phyloP scores from a whole-genome alignment of 441 rosid genomes.

The Corymbia calophylla region DNA sequence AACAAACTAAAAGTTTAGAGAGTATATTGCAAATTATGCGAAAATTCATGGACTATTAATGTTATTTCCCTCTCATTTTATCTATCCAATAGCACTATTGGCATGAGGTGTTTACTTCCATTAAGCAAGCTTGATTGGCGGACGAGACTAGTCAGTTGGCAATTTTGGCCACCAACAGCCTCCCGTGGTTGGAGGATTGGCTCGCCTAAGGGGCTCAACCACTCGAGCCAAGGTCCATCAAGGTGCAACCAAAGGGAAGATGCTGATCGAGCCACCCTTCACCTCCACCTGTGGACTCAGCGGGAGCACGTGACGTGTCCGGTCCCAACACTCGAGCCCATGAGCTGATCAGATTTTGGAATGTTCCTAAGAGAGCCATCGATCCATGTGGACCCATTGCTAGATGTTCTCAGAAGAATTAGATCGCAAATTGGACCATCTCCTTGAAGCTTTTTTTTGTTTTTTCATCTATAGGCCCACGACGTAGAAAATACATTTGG shows the following conservation, averaged over 20 bases:
- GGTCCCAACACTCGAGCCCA: background rate
- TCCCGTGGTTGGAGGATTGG: conserved; percentile 12
- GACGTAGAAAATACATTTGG: background rate
- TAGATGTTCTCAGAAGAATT: background rate
- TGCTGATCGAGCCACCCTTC: background rate
- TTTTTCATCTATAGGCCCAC: background rate
- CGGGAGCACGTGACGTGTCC: background rate
- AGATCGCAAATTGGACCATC: conserved; percentile 1
- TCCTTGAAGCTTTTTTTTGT: background rate
- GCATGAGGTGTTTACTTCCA: background rate
- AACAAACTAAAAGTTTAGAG: accelerated
- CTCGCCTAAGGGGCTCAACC: background rate
- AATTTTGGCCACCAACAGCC: background rate
- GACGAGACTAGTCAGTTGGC: background rate
- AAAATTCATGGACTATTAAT: too few relatives aligned
- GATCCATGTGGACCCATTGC: background rate
- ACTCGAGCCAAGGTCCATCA: background rate
- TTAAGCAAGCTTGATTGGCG: background rate
- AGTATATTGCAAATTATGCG: accelerated
- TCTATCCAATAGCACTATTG: too few relatives aligned
- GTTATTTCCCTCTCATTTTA: too few relatives aligned
- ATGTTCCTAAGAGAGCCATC: background rate
- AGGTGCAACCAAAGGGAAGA: background rate
- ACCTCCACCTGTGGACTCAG: background rate
- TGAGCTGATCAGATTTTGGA: conserved; percentile 4